These are phyloP conservation scores for Canavalia ensiformis DNA, from an alignment of 306 rosid genomes.

Conservation along the genomic window DNA sequence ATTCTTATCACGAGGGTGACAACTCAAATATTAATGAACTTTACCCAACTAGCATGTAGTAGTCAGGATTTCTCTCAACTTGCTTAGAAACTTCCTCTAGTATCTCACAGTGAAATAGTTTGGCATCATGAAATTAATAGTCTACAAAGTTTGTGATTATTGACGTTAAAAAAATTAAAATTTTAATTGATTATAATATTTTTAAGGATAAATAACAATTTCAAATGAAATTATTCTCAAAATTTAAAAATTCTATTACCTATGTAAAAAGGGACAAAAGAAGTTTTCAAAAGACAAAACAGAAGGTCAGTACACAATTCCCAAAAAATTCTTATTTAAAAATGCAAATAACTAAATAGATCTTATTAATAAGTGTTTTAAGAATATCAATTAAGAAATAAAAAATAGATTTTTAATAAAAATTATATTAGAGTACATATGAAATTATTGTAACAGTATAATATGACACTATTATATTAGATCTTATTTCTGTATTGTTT, in stretches of 20 bases:
- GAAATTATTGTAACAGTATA: no score
- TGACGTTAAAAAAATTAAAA: background rate
- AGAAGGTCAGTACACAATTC: background rate
- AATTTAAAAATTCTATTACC: no score
- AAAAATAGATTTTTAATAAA: no score
- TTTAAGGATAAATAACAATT: background rate
- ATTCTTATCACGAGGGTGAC: constrained; percentile 48
- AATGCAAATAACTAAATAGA: background rate
- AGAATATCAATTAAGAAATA: no score
- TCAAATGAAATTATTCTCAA: background rate
- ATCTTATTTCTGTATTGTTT: no score
- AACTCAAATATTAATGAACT: constrained; percentile 40
- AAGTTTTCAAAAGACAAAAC: constrained; percentile 4
- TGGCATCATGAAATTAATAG: background rate
- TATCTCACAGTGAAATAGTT: background rate
- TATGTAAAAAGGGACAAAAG: background rate
- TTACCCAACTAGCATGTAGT: constrained; percentile 32
- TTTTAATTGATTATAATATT: background rate
- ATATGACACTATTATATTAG: no score
- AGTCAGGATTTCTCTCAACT: constrained; percentile 33
- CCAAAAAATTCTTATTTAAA: background rate
- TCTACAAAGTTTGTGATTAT: background rate
- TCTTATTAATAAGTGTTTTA: no score
- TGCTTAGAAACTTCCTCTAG: background rate
- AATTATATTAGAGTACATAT: no score